A percentile compares a stretch with the other conserved stretches of the same genome.
phyloP scores from a whole-genome alignment of 768 basidiomycete genomes.

The Lactifluus pinguis region DNA sequence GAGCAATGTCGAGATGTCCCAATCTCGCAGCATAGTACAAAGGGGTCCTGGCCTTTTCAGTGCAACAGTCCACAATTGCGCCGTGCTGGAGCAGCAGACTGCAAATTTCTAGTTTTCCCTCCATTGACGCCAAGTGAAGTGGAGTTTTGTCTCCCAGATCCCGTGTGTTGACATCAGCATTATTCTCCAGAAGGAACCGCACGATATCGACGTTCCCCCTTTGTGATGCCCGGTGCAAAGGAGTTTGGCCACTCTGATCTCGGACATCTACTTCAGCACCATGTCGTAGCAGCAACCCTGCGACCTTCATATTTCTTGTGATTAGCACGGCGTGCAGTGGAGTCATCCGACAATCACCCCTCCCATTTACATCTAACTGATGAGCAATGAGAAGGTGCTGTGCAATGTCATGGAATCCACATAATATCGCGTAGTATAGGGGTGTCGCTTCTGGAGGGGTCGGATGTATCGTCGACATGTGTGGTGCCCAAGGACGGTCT shows the following conservation, averaged over 20 bases:
- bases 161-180: not conserved
- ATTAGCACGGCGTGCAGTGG: not conserved
- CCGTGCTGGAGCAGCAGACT: not conserved
- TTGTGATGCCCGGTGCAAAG: not conserved
- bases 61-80: not conserved
- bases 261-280: not conserved
- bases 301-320: not conserved
- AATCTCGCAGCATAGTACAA: no score
- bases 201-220: not conserved
- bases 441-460: not conserved
- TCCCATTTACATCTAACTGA: no score
- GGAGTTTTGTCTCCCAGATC: not conserved
- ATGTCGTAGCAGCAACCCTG: not conserved
- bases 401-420: no score
- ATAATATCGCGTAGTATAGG: no score
- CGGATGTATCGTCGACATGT: not conserved
- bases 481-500: not conserved
- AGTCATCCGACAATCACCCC: not conserved
- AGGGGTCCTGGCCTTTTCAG: no score
- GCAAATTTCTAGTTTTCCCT: not conserved
- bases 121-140: not conserved
- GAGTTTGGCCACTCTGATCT: not conserved
- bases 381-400: no score
- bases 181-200: not conserved
- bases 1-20: no score